A percentile compares a stretch with the other conserved stretches of the same genome.
Evolutionary conservation across 441 rosid species (phyloP).

Genomic region (Lepidium campestre): DNA sequence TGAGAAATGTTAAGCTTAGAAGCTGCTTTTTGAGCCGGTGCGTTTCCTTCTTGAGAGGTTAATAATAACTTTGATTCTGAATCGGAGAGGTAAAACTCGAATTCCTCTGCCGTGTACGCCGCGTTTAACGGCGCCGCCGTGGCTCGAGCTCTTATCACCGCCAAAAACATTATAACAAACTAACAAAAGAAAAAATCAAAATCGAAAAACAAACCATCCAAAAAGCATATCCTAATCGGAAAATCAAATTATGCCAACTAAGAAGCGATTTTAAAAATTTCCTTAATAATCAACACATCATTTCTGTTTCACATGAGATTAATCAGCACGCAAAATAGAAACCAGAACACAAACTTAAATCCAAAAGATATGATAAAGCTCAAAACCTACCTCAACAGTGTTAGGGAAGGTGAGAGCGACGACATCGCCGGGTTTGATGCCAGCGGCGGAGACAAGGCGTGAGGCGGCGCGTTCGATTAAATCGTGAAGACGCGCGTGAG

Average conservation of each 20-base stretch:
- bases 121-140: constrained; percentile 80
- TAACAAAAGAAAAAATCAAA: constrained; percentile 18
- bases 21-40: constrained; percentile 61
- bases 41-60: constrained; percentile 50
- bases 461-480: constrained; percentile 63
- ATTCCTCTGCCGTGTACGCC: constrained; percentile 78
- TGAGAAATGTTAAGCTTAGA: constrained; percentile 60
- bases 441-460: constrained; percentile 46
- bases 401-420: constrained; percentile 82
- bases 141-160: constrained; percentile 69
- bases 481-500: constrained; percentile 48
- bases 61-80: constrained; percentile 72
- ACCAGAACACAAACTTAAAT: not conserved
- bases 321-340: not conserved
- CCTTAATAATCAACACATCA: not conserved
- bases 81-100: constrained; percentile 84
- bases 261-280: not conserved
- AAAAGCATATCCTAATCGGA: not conserved
- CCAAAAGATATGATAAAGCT: not conserved
- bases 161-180: constrained; percentile 76
- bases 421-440: constrained; percentile 67
- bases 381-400: constrained; percentile 50
- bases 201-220: not conserved
- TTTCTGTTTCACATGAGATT: not conserved
- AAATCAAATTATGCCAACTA: not conserved